Evolutionary conservation across 106 monocot species (phyloP).

Genomic region (Platanthera guangdongensis): DNA sequence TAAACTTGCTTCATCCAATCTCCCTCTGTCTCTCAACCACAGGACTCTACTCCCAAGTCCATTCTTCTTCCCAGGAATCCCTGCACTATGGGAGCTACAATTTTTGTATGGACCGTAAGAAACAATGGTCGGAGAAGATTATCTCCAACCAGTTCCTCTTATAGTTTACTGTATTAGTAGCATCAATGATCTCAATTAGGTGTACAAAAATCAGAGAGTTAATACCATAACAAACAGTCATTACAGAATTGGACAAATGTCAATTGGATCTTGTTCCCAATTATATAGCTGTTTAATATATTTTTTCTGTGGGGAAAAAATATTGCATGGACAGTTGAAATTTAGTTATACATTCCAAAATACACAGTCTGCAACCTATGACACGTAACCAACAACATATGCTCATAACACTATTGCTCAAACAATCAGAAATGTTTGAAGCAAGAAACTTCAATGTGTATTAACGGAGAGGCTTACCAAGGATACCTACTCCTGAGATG

Average conservation of each 20-base stretch:
- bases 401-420: too few relatives aligned
- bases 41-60: too few relatives aligned
- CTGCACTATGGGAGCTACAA: not conserved
- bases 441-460: not conserved
- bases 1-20: too few relatives aligned
- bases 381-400: too few relatives aligned
- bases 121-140: not conserved
- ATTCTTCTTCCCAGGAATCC: too few relatives aligned
- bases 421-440: not conserved
- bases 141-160: not conserved
- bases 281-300: not conserved
- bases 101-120: not conserved
- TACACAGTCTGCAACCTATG: not conserved
- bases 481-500: constrained; percentile 56
- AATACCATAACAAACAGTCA: not conserved
- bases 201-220: not conserved
- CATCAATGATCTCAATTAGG: not conserved
- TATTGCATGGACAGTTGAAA: not conserved
- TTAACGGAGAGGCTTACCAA: constrained; percentile 42
- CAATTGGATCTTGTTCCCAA: not conserved
- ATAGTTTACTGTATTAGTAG: not conserved
- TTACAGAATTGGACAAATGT: not conserved
- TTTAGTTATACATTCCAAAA: not conserved
- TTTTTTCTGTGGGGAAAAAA: not conserved
- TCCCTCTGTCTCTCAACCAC: too few relatives aligned